Evolutionary conservation across 2,329 filamentous ascomycete genomes (phyloP).

Genomic region (Penicillium aurantiogriseum): DNA sequence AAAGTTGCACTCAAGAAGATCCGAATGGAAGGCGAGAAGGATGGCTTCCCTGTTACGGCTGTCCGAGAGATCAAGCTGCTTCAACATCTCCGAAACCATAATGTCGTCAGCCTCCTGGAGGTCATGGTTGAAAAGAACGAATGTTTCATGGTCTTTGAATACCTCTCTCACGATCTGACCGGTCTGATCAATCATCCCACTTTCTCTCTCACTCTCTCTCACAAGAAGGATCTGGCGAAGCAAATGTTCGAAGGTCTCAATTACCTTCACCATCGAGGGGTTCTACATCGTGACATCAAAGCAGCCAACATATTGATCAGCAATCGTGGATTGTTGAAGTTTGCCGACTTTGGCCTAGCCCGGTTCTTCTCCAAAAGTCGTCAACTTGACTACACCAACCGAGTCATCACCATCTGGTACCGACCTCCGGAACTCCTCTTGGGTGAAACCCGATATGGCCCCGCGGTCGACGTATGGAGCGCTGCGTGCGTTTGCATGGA

Average conservation of each 20-base stretch:
- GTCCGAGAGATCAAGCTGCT: slow-evolving; percentile 95
- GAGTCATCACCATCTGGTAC: slow-evolving; percentile 99
- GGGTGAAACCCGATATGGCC: slow-evolving; percentile 85
- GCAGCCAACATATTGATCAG: slow-evolving; percentile 96
- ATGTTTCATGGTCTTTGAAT: slow-evolving; percentile 99
- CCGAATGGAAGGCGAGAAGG: slow-evolving; percentile 98
- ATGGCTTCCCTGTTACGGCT: slow-evolving; percentile 96
- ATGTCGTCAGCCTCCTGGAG: slow-evolving; percentile 83
- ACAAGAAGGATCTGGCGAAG: slow-evolving; percentile 89
- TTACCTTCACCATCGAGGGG: slow-evolving; percentile 89
- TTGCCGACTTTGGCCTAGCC: slow-evolving; percentile 93
- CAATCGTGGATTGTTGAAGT: slow-evolving; percentile 81
- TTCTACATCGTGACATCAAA: slow-evolving; percentile 96
- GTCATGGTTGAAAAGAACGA: slow-evolving; percentile 99
- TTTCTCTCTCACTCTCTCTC: slow-evolving; percentile 77
- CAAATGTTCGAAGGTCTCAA: slow-evolving; percentile 93
- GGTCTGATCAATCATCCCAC: slow-evolving; percentile 92
- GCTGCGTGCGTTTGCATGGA: slow-evolving; percentile 95
- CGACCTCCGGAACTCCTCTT: slow-evolving; percentile 85
- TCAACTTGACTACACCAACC: slow-evolving; percentile 94
- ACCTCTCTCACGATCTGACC: slow-evolving; percentile 92
- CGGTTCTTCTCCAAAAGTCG: slow-evolving; percentile 93
- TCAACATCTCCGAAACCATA: slow-evolving; percentile 86
- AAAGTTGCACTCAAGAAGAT: slow-evolving; percentile 96
- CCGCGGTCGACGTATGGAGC: slow-evolving; percentile 93